Evolutionary conservation across 257 asterid species (phyloP), one percentile per base, ranked within the genome.

Genomic region (Phtheirospermum japonicum): DNA sequence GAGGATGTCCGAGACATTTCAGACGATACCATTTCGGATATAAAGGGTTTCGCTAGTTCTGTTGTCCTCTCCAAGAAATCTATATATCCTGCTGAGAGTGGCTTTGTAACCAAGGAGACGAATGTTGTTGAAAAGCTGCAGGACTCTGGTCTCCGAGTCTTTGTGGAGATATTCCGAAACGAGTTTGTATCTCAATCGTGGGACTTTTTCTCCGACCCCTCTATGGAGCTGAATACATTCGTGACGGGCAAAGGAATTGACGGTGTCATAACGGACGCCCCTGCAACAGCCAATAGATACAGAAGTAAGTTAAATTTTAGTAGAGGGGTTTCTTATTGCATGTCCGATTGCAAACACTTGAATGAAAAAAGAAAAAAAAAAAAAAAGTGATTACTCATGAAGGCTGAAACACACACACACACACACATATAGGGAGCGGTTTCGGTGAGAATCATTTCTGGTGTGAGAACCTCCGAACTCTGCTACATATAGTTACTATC

Each of bases 111-210:
- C 14, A 73, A 68, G 5, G 67, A 23, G 51, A 89, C 99, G 20
- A 33, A 26, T 1, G 68, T 93, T 8, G 90, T 82, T 59, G 70
- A 73, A 10, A 85, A 75, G 76, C 83, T 93, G 61, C 83, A 79
- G 69, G 75, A 77, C 17, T 66, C 63, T 42, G 65, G 70, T 43
- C 84, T 93, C 14, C 8, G 77, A 0, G 96, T 81, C 16, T 87
- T 82, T 30, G 97, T 87, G 46, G 82, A 59, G 67, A 5, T 40
- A 20, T 87, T 93, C 75, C 67, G 50, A 36, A 93, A 93, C 64
- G 97, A 93, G 87, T 93, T 76, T 67, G 49, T 70, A 0, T 83
- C 99, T 73, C 96, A 89, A 70, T 67, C 99, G 36, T 93, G 94
- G 96, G 99, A 93, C 67, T 87, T 72, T 80, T 83, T 77, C 66